Evolutionary conservation across 148 eudicot species (phyloP).

Genomic region (Rhododendron griersonianum): DNA sequence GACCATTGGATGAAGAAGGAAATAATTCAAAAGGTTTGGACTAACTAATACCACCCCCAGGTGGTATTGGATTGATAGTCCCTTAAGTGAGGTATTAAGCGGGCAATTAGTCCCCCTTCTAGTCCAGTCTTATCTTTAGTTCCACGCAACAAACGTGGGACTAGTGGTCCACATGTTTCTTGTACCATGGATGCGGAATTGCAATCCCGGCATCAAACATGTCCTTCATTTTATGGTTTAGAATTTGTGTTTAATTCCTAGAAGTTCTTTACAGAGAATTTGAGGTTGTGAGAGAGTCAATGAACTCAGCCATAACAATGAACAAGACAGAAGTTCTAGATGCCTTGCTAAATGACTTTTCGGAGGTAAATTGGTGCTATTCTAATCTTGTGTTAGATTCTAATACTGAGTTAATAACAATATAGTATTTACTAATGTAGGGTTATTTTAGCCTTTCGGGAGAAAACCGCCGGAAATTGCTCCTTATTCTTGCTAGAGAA

Average conservation of each 20-base stretch:
- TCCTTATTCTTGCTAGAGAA: constrained; percentile 65
- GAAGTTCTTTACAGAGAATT: constrained; percentile 47
- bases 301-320: constrained; percentile 78
- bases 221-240: not conserved
- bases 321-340: constrained; percentile 74
- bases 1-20: not conserved
- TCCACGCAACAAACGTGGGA: not conserved
- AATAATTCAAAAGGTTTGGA: not conserved
- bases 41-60: not conserved
- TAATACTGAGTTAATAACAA: not conserved
- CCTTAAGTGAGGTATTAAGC: no score
- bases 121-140: not conserved
- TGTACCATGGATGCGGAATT: not conserved
- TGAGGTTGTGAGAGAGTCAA: constrained; percentile 56
- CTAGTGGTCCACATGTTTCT: not conserved
- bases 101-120: not conserved
- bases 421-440: constrained; percentile 27
- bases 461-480: constrained; percentile 46
- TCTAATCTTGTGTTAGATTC: not conserved
- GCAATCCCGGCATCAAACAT: not conserved
- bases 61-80: not conserved
- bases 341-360: constrained; percentile 57
- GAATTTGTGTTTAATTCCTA: not conserved
- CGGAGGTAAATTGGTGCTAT: constrained; percentile 43
- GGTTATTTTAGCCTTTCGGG: constrained; percentile 65